These are phyloP conservation scores for Pestalotiopsis sp. DNA, from an alignment of 2,329 filamentous ascomycete genomes.

Conservation along the genomic window DNA sequence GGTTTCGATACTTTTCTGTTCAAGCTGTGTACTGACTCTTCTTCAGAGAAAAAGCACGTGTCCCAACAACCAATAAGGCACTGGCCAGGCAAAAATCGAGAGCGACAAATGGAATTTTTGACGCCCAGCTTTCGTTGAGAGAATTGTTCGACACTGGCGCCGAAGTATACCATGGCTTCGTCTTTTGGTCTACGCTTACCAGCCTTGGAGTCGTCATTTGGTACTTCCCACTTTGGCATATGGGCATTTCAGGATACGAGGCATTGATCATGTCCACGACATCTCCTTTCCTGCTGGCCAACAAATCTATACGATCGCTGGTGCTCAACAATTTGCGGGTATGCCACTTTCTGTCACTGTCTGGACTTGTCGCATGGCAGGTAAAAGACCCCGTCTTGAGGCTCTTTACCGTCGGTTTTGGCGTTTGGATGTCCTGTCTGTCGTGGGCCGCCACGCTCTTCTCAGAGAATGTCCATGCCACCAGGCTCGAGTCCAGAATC, in stretches of 20 bases:
- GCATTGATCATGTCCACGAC: constrained; percentile 82
- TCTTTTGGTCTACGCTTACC: constrained; percentile 95
- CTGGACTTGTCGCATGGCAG: constrained; percentile 79
- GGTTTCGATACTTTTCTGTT: not conserved
- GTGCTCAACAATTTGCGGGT: constrained; percentile 70
- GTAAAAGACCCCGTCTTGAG: constrained; percentile 73
- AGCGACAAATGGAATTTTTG: constrained; percentile 70
- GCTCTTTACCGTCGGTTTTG: constrained; percentile 80
- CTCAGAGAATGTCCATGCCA: constrained; percentile 73
- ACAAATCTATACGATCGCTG: constrained; percentile 68
- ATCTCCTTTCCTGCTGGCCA: constrained; percentile 78
- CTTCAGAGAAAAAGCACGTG: constrained; percentile 49
- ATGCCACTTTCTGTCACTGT: constrained; percentile 76
- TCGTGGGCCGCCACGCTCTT: constrained; percentile 84
- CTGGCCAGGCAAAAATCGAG: constrained; percentile 80
- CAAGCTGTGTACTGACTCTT: constrained; percentile 3
- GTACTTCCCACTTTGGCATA: constrained; percentile 99
- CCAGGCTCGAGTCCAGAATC: constrained; percentile 79
- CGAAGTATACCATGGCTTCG: constrained; percentile 91
- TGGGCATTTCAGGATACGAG: constrained; percentile 98
- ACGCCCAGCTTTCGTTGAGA: constrained; percentile 71
- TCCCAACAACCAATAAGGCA: constrained; percentile 44
- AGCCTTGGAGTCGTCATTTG: constrained; percentile 87
- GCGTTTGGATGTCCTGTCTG: constrained; percentile 77
- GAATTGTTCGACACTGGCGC: constrained; percentile 80